Evolutionary conservation across 768 basidiomycete genomes (phyloP).

Genomic region (Lentinus tigrinus): DNA sequence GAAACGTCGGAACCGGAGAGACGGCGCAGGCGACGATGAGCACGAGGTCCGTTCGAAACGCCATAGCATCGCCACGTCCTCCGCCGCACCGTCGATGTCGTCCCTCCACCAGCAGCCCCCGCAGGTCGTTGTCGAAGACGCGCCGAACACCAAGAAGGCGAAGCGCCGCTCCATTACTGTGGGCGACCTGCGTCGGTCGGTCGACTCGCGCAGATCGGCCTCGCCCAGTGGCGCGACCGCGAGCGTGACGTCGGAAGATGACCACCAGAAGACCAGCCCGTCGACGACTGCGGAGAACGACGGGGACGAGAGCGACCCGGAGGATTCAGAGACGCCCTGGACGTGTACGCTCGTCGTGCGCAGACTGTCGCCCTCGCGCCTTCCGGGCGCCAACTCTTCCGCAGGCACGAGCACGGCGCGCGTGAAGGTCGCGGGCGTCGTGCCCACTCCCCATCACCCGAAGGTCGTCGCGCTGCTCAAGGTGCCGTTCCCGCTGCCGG

Average conservation of each 20-base stretch:
- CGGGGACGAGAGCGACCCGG: slow-evolving; percentile 87
- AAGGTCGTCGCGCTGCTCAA: slow-evolving; percentile 91
- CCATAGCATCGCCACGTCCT: slow-evolving; percentile 15
- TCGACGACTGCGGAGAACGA: slow-evolving; percentile 37
- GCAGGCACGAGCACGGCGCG: slow-evolving; percentile 24
- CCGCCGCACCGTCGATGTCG: slow-evolving; percentile 20
- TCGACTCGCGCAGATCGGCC: slow-evolving; percentile 22
- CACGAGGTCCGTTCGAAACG: slow-evolving; percentile 10
- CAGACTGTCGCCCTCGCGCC: slow-evolving; percentile 30
- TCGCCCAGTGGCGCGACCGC: slow-evolving; percentile 21
- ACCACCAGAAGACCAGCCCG: slow-evolving; percentile 7
- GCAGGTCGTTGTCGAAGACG: neutral
- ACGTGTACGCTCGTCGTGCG: slow-evolving; percentile 78
- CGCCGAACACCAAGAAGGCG: slow-evolving; percentile 9
- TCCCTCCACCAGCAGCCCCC: slow-evolving; percentile 13
- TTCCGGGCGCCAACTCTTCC: neutral
- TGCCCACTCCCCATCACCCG: slow-evolving; percentile 93
- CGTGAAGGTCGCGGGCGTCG: slow-evolving; percentile 79
- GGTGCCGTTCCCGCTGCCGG: slow-evolving; percentile 85
- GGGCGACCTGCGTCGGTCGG: slow-evolving; percentile 3
- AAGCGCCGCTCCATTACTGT: slow-evolving; percentile 15
- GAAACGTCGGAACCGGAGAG: slow-evolving; percentile 24
- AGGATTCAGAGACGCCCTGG: slow-evolving; percentile 97
- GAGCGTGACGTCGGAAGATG: slow-evolving; percentile 17
- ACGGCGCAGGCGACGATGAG: slow-evolving; percentile 22